Conservation (phyloP, 768 basidiomycete genomes). For the Suillus variegatus region DNA sequence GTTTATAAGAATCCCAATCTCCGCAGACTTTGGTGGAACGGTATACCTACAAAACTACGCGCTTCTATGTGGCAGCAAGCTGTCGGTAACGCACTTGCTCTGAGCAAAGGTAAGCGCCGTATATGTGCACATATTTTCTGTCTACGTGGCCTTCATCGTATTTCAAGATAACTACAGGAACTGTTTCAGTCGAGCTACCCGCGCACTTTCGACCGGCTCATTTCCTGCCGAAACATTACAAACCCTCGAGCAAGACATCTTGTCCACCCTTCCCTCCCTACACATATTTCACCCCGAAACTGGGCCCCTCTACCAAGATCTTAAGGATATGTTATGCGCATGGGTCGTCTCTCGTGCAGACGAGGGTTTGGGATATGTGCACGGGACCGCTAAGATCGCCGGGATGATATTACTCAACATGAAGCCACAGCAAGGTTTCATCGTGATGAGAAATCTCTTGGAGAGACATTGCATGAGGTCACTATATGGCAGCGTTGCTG, state of each 20-base stretch:
- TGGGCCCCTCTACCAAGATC: constrained; percentile 80
- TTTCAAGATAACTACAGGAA: constrained; percentile 67
- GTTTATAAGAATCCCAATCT: constrained; percentile 66
- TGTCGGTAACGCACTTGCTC: constrained; percentile 79
- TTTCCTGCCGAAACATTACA: constrained; percentile 67
- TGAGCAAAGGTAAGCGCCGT: constrained; percentile 69
- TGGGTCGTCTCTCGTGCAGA: constrained; percentile 88
- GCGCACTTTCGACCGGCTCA: constrained; percentile 60
- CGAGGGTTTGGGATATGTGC: constrained; percentile 74
- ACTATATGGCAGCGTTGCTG: constrained; percentile 72
- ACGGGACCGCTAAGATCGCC: constrained; percentile 71
- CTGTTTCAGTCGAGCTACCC: constrained; percentile 73
- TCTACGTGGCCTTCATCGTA: constrained; percentile 7
- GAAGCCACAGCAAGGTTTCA: constrained; percentile 71
- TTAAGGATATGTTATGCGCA: constrained; percentile 82
- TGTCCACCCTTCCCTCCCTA: constrained; percentile 68
- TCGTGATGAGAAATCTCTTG: constrained; percentile 82
- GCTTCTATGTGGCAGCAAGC: constrained; percentile 82
- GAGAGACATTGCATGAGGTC: constrained; percentile 84
- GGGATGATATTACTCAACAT: constrained; percentile 89
- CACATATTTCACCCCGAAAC: constrained; percentile 78
- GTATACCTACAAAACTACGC: constrained; percentile 81
- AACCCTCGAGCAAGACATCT: constrained; percentile 74
- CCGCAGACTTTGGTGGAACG: constrained; percentile 83
- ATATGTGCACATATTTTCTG: background rate